phyloP scores from a whole-genome alignment of 306 rosid species.

The Senna siamea region DNA sequence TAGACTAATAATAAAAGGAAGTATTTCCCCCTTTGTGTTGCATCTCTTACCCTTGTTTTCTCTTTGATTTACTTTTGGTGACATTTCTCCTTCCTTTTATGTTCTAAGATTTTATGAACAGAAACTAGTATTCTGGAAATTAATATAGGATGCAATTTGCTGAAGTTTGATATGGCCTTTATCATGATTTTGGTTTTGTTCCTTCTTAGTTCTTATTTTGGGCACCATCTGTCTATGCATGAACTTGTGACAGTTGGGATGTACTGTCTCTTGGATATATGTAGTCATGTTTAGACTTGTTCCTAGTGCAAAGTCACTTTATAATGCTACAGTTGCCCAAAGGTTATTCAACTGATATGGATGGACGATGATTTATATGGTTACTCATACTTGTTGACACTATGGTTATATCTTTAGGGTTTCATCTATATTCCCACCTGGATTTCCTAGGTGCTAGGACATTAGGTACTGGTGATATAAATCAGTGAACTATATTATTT shows the following conservation, averaged over 20 bases:
- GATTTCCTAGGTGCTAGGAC: conserved; percentile 35
- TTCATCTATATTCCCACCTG: conserved; percentile 27
- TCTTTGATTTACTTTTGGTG: not conserved
- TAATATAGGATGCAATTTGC: conserved; percentile 1
- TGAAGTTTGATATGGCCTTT: conserved; percentile 3
- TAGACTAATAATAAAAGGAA: conserved; percentile 30
- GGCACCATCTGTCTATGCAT: not conserved
- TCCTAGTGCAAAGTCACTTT: conserved; percentile 16
- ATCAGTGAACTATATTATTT: too few species aligned
- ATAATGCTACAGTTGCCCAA: not conserved
- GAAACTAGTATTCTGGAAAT: conserved; percentile 23
- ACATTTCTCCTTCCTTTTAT: conserved; percentile 1
- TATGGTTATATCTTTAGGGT: conserved; percentile 26
- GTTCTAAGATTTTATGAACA: conserved; percentile 1
- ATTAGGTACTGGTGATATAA: conserved; percentile 40
- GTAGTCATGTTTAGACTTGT: conserved; percentile 19
- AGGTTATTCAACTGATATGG: conserved; percentile 13
- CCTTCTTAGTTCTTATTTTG: not conserved
- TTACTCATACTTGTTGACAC: conserved; percentile 26
- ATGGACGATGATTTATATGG: conserved; percentile 26
- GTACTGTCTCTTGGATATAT: conserved; percentile 5
- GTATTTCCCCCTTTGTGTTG: too few species aligned
- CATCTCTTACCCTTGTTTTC: not conserved
- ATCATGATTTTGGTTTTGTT: conserved; percentile 18
- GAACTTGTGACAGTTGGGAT: conserved; percentile 2